Base-by-base conservation (phyloP, 306 rosid genomes). In the Casuarina equisetifolia region DNA sequence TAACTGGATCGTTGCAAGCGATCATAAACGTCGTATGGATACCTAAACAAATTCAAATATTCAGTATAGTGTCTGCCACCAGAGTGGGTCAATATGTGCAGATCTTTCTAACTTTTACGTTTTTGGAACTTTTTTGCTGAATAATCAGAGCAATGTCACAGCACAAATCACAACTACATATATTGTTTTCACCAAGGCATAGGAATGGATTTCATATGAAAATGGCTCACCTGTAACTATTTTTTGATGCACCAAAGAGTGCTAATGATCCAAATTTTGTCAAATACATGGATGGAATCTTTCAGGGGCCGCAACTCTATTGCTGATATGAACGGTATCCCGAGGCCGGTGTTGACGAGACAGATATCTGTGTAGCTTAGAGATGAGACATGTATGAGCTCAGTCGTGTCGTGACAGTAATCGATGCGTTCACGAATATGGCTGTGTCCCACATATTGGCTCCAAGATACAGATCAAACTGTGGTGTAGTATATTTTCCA, bases 381-480 rank as follows among this genome's bases (percentile, higher is more conserved):
- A 16, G 80, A 32, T 4, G 88, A 83, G 3, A 70, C n/a, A 73
- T 90, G 78, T 13, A 88, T 79, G 17, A 87, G 55, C 52, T 90
- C 97, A 3, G 3, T 70, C 61, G 25, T 3, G 3, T 70, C 61
- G 25, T 0, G 6, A 0, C 4, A 42, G 6, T 8, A 8, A 19
- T 2, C 45, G 78, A 78, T 25, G 44, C 74, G 42, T 72, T 43
- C 12, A 2, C 7, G 6, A 89, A 3, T 4, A 19, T 59, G 73
- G 87, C 72, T 12, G 81, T 61, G 36, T 50, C 80, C 94, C 91
- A 86, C 1, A 35, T 11, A 63, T 61, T 83, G 72, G 82, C 69
- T 8, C 94, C 94, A 7, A 90, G 39, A 69, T 79, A 72, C 32
- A 90, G 81, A 74, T 81, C 86, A 75, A 90, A 90, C 36, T 77